A percentile compares a stretch with the other conserved stretches of the same genome.
Evolutionary conservation across 2,329 filamentous ascomycete species (phyloP).

Genomic region (Bipolaris bicolor): DNA sequence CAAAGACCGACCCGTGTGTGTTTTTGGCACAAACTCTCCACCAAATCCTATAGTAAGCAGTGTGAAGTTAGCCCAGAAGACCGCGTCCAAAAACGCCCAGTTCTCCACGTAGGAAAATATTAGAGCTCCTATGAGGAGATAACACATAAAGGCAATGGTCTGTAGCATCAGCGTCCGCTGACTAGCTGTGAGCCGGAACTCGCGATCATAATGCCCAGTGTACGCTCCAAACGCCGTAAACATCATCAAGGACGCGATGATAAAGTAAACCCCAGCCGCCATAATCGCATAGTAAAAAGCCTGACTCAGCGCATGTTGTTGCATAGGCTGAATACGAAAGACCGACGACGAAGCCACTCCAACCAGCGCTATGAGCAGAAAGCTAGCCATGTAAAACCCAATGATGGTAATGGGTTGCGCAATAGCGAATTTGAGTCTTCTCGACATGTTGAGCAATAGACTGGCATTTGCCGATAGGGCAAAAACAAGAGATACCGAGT

Average conservation of each 20-base stretch:
- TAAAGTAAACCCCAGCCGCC: constrained; percentile 62
- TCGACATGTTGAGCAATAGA: constrained; percentile 65
- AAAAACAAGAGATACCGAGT: constrained; percentile 61
- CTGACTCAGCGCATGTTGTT: constrained; percentile 58
- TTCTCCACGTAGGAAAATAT: constrained; percentile 57
- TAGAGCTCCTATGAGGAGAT: constrained; percentile 56
- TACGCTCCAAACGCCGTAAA: constrained; percentile 63
- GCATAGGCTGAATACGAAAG: constrained; percentile 52
- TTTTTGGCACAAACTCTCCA: constrained; percentile 56
- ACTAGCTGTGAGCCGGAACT: constrained; percentile 62
- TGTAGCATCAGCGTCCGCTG: constrained; percentile 64
- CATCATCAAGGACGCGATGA: constrained; percentile 61
- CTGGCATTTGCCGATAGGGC: constrained; percentile 62
- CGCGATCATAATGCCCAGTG: constrained; percentile 60
- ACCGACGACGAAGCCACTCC: constrained; percentile 53
- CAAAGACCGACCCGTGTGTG: constrained; percentile 57
- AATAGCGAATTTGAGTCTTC: constrained; percentile 59
- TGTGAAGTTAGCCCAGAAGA: constrained; percentile 64
- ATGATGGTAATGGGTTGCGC: constrained; percentile 66
- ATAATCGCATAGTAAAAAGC: constrained; percentile 67
- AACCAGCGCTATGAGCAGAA: constrained; percentile 61
- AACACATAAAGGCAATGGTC: constrained; percentile 58
- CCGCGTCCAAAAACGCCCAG: constrained; percentile 60
- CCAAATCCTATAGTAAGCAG: constrained; percentile 63
- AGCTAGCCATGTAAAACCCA: constrained; percentile 63